These are phyloP conservation scores for Pestalotiopsis sp. DNA, from an alignment of 2,329 filamentous ascomycete genomes.

Conservation along the genomic window DNA sequence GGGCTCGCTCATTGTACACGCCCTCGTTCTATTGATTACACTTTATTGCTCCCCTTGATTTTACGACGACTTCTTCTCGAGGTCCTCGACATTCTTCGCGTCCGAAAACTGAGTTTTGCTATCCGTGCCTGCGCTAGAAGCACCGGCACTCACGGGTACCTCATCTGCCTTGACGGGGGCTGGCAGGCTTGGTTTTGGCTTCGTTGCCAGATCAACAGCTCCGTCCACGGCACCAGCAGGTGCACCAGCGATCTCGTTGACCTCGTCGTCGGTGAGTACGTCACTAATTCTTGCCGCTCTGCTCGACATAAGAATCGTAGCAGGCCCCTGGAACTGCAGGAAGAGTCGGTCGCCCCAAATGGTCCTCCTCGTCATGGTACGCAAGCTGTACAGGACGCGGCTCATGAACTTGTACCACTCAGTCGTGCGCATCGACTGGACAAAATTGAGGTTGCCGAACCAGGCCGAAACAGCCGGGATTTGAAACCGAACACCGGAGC, in stretches of 20 bases:
- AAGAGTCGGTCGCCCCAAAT: constrained; percentile 96
- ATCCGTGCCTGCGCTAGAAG: constrained; percentile 59
- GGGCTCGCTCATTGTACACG: neutral
- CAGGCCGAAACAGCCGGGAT: constrained; percentile 69
- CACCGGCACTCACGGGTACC: constrained; percentile 48
- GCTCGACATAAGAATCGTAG: constrained; percentile 84
- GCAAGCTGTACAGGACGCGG: constrained; percentile 65
- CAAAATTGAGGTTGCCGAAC: constrained; percentile 72
- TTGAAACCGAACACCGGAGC: constrained; percentile 76
- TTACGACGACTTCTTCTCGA: constrained; percentile 31
- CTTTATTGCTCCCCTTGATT: neutral
- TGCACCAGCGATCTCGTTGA: constrained; percentile 87
- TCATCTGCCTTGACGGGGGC: constrained; percentile 32
- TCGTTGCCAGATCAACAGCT: constrained; percentile 51
- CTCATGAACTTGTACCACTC: constrained; percentile 71
- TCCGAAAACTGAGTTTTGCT: constrained; percentile 70
- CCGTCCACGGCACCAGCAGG: constrained; percentile 71
- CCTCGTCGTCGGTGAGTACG: constrained; percentile 72
- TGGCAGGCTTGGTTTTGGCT: constrained; percentile 34
- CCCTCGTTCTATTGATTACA: neutral
- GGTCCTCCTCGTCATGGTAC: constrained; percentile 76
- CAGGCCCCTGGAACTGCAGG: constrained; percentile 84
- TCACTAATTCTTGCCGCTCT: constrained; percentile 80
- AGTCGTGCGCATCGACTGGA: constrained; percentile 71
- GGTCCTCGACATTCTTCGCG: constrained; percentile 58